Evolutionary conservation across 2,329 filamentous ascomycete species (phyloP).

Genomic region (Aspergillus versicolor): DNA sequence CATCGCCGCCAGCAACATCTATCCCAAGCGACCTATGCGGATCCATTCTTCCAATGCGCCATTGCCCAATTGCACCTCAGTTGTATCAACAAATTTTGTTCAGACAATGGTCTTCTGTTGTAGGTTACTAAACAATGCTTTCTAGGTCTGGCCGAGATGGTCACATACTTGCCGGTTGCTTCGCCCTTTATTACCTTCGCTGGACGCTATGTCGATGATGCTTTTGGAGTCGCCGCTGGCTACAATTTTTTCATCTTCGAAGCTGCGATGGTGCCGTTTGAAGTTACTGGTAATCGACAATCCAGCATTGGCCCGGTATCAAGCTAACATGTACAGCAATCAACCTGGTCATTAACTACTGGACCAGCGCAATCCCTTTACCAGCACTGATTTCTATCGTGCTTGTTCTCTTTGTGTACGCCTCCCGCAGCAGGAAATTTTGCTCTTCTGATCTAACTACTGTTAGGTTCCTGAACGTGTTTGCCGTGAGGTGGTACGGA

Average conservation of each 20-base stretch:
- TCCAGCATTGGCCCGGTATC: not conserved
- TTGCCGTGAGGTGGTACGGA: slow-evolving; percentile 73
- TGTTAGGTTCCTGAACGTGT: slow-evolving; percentile 58
- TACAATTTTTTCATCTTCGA: slow-evolving; percentile 56
- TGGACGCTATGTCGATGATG: slow-evolving; percentile 49
- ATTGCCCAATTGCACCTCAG: not conserved
- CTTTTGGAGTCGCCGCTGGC: slow-evolving; percentile 47
- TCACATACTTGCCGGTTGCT: slow-evolving; percentile 49
- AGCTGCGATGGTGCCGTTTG: slow-evolving; percentile 52
- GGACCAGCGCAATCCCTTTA: slow-evolving; percentile 47
- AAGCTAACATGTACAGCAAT: slow-evolving; percentile 32
- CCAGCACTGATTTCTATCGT: slow-evolving; percentile 48
- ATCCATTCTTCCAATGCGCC: slow-evolving; percentile 2
- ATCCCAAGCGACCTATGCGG: slow-evolving; percentile 11
- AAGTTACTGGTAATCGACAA: slow-evolving; percentile 39
- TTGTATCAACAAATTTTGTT: not conserved
- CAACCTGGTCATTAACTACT: slow-evolving; percentile 52
- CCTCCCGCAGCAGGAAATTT: not conserved
- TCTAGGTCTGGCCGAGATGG: slow-evolving; percentile 51
- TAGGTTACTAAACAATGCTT: slow-evolving; percentile 20
- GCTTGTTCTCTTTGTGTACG: slow-evolving; percentile 46
- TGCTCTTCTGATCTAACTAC: not conserved
- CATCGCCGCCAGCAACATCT: slow-evolving; percentile 10
- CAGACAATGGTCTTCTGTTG: slow-evolving; percentile 1
- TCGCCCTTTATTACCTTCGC: slow-evolving; percentile 49